Evolutionary conservation across 371 early-diverging fungal genomes (phyloP), one percentile per base, ranked within the genome.

Genomic region (Mortierella polycephala): DNA sequence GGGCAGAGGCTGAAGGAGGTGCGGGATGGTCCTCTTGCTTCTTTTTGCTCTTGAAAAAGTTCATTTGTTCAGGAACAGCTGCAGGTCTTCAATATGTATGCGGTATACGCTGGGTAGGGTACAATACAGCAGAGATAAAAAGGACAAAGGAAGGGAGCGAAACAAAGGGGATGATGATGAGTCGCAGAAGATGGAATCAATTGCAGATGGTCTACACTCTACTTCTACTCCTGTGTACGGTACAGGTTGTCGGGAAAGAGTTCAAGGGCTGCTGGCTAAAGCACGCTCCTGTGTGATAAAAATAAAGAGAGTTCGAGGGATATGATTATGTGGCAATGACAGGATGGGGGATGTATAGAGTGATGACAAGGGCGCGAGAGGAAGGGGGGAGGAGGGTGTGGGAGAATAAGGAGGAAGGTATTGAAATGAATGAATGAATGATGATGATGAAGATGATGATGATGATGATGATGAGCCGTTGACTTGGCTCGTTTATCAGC

Each of bases 41-140:
- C 67, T 73, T 73, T 67, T 62, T 67, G 47, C 41, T 20, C 49
- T 46, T 45, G 57, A 73, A 67, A 52, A 67, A 47, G 67, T 67
- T 67, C 67, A 73, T 73, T 30, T 30, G 30, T 30, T 30, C 30
- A 30, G 30, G 30, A 30, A 30, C 30, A 30, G 30, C 30, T 30
- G 30, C 30, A 30, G 30, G 30, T 30, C 30, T 30, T 30, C 30
- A 30, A 30, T 30, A 30, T 30, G 40, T 16, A 39, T 16, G 37
- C 16, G 30, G 39, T 37, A 16, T 12, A 56, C 16, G 56, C 21
- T 14, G 18, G 18, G 40, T n/a, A 45, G 40, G 42, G 13, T 18
- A 44, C 11, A n/a, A 58, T 41, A 58, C 8, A 55, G 30, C 30
- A 56, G 13, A 39, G 37, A 56, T 13, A 39, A 37, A 39, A 37